phyloP scores from a whole-genome alignment of 2,329 filamentous ascomycete species.

The Sodiomyces alkalinus region DNA sequence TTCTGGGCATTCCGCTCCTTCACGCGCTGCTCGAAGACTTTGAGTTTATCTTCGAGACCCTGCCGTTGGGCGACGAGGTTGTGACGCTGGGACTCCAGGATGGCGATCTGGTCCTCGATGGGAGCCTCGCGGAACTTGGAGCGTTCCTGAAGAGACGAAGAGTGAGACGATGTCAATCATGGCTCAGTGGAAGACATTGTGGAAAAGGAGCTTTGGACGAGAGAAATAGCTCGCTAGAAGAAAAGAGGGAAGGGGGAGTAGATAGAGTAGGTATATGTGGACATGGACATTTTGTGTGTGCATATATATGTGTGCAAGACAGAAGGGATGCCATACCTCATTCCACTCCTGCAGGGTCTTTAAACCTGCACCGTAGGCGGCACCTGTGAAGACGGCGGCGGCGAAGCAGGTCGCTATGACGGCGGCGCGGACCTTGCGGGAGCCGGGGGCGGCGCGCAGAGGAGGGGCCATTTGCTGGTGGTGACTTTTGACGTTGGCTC shows the following conservation, averaged over 20 bases:
- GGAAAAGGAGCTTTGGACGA: background rate
- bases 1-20: constrained; percentile 17
- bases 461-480: too few relatives aligned
- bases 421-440: constrained; percentile 10
- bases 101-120: constrained; percentile 27
- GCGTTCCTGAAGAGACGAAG: constrained; percentile 16
- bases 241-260: background rate
- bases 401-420: constrained; percentile 26
- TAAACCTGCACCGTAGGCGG: constrained; percentile 32
- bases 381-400: constrained; percentile 29
- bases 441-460: constrained; percentile 6
- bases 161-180: background rate
- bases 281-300: too few relatives aligned
- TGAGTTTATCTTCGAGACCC: constrained; percentile 26
- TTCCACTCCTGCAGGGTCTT: constrained; percentile 32
- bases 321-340: constrained; percentile 17
- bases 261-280: too few relatives aligned
- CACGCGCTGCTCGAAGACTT: constrained; percentile 22
- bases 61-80: constrained; percentile 21
- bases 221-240: background rate
- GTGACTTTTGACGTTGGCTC: too few relatives aligned
- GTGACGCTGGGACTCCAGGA: constrained; percentile 25
- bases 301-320: background rate
- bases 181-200: background rate
- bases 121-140: constrained; percentile 21